Base-by-base conservation (phyloP, 306 rosid species). In the Castanea crenata region DNA sequence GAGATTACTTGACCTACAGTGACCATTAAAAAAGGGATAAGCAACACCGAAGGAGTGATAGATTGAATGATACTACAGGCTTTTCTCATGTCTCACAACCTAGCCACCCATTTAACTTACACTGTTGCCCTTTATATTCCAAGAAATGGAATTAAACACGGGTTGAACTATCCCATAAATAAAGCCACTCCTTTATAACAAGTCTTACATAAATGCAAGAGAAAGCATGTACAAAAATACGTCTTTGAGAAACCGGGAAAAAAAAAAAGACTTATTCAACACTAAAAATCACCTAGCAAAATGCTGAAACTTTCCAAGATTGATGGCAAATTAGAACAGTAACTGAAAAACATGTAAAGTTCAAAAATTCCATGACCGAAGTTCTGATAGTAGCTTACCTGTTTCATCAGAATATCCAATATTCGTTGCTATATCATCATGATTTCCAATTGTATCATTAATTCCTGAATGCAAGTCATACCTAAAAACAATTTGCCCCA, bases 391-490 rank as follows among this genome's bases (percentile, higher is more conserved):
- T 81, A 71, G 79, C 90, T 87, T 90, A 94, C 99, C 65, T 23
- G 92, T 91, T 85, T 83, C 93, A 80, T 81, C 78, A 21, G 96
- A 91, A 86, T 89, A 95, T 78, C 84, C 89, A 81, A 92, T 67
- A 55, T 90, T 86, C 8, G 92, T 90, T 46, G 95, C 89, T 8
- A 88, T 83, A 77, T 95, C 97, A 74, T 87, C 92, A 16, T 95
- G 99, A 69, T 83, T 86, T 46, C 94, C 96, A 73, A 91, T 34
- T 38, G 80, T 73, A 74, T 86, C 92, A 76, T 71, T 38, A 73
- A 31, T 31, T 80, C 94, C 97, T 20, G 90, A 89, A 87, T 90
- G 83, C 86, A 95, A 90, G 82, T 95, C 89, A 83, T 88, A 87
- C 91, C 99, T 92, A 73, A 51, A 76, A 58, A 29, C 41, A 76